Evolutionary conservation across 2,329 filamentous ascomycete genomes (phyloP), one percentile per base, ranked within the genome.

Genomic region (Aspergillus cejpii): DNA sequence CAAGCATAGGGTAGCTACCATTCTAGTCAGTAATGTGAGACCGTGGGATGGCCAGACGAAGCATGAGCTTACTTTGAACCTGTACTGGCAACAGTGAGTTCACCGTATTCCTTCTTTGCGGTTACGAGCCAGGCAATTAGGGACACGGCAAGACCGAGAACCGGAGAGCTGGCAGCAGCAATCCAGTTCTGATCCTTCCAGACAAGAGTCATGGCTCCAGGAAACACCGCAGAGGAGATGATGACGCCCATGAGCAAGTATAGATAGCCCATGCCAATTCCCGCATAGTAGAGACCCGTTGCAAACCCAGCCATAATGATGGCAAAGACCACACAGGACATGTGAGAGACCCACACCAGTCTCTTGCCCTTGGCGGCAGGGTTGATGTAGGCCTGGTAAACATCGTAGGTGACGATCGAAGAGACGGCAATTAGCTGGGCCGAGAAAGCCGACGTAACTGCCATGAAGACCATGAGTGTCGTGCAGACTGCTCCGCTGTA

Each of bases 161-260:
- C 75, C 0, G 86, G 85, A 0, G 81, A 81, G 14, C 84, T 71
- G 1, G 80, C 79, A 0, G 85, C 86, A 1, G 86, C 85, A 63
- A 79, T 80, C 72, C 80, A 82, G 59, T 87, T 88, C 64, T 94
- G 88, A 1, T 83, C 80, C 39, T 78, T 79, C 87, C 88, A 95
- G 47, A 89, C 74, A 0, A 95, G 76, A 0, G 87, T 86, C 50
- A 94, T 71, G 0, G 87, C 84, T 0, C 87, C 86, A 0, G 90
- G 89, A 10, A 95, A 76, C 3, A 94, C 88, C 2, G 87, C 89
- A 0, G 85, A 80, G 0, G 84, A 88, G 60, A 95, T 92, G 58
- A 95, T 87, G 40, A 89, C 85, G 6, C 89, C 90, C 89, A 95
- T 95, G 61, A 94, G 79, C 1, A 94, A 72, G 60, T 94, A 94